These are phyloP conservation scores for Triticum timopheevii DNA, from an alignment of 176 grass and related monocot genomes.

Conservation along the genomic window DNA sequence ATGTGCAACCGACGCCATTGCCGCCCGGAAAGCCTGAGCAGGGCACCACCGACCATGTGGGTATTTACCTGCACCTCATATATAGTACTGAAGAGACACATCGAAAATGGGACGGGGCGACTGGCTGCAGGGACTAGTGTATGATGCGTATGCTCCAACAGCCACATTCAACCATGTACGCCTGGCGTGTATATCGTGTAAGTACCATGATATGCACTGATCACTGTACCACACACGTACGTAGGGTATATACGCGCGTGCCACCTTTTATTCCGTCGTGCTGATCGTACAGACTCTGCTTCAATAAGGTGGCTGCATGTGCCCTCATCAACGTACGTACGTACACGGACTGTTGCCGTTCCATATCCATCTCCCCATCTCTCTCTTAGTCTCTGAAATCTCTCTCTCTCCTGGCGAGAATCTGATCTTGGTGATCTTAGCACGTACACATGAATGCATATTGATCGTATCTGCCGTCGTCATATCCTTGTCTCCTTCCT, in stretches of 20 bases:
- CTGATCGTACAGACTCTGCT: background rate
- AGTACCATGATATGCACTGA: constrained; percentile 31
- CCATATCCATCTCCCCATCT: background rate
- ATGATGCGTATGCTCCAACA: constrained; percentile 29
- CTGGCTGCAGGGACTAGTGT: background rate
- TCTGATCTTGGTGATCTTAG: background rate
- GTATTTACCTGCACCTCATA: too few species aligned
- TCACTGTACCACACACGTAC: constrained; percentile 15
- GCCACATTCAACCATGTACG: background rate
- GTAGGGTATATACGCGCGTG: background rate
- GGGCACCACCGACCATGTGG: too few species aligned
- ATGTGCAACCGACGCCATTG: too few species aligned
- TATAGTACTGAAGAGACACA: too few species aligned
- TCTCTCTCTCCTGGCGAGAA: constrained; percentile 4
- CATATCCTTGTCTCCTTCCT: constrained; percentile 34
- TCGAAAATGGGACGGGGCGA: background rate
- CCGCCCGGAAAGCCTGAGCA: too few species aligned
- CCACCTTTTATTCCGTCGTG: constrained; percentile 22
- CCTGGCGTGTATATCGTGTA: too few species aligned
- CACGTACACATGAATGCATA: background rate
- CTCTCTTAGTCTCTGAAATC: background rate
- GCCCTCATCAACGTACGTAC: background rate
- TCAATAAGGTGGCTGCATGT: background rate
- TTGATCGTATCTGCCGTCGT: background rate
- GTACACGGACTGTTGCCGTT: background rate